Base-by-base conservation (phyloP, 2,329 filamentous ascomycete species). In the Pseudocercospora cruenta region DNA sequence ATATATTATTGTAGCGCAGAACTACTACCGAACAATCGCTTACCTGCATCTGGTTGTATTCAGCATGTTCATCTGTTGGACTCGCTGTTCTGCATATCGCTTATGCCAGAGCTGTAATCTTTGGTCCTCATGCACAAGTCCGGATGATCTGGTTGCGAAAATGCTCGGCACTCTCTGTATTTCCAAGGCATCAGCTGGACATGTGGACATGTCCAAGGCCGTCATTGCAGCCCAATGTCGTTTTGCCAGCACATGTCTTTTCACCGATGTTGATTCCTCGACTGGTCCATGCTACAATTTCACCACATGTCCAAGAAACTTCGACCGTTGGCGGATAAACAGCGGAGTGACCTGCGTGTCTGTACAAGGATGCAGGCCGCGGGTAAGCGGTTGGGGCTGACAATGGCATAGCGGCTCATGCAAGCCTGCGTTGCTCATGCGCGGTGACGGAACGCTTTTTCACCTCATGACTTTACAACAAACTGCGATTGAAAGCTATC, bases 351-450 rank as follows among this genome's bases (percentile, higher is more conserved):
- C 22, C 53, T 33, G 53, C 26, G 47, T 51, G 47, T 51, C 6
- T 22, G 47, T 51, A 16, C 53, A 55, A 33, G 53, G 53, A 55
- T 55, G 33, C 26, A 33, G 53, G 53, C 26, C 16, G 53, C 53
- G 53, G 53, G 12, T 33, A 28, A 16, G 53, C 53, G 53, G 53
- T 28, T 28, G 53, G 24, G 53, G 53, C 53, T 55, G 53, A 33
- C 53, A 26, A 19, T 55, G 53, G 53, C 53, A 31, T 31, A 31
- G 24, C 24, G 53, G 53, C 53, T 55, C 26, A 55, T 51, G 47
- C 47, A 51, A 21, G 22, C 19, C 9, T 22, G 19, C 21, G 19
- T 51, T 51, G 47, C 47, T 16, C 22, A 51, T 33, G 53, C 53
- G 53, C 24, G 53, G 53, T 33, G 53, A 31, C 53, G 53, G 26